Conservation (phyloP, 805 yeast species). For the Candida pseudoglaebosa region DNA sequence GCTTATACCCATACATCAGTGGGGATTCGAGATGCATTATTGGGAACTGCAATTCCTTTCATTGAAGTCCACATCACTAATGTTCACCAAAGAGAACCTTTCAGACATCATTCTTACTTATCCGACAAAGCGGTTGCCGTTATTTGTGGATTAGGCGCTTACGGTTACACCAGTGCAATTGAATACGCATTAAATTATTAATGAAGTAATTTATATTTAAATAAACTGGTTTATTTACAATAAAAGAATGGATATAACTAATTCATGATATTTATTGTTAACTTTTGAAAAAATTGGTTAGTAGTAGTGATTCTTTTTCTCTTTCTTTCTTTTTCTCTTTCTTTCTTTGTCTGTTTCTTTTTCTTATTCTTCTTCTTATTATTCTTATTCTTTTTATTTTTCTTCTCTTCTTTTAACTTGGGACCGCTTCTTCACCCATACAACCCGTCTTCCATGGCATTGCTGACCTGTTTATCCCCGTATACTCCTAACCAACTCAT, state of each 20-base stretch:
- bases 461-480: slow-evolving; percentile 66
- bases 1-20: slow-evolving; percentile 52
- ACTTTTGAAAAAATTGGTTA: too few relatives aligned
- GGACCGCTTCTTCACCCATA: slow-evolving; percentile 41
- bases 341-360: too few relatives aligned
- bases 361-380: too few relatives aligned
- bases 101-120: slow-evolving; percentile 47
- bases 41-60: slow-evolving; percentile 47
- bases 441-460: slow-evolving; percentile 73
- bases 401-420: too few relatives aligned
- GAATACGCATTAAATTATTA: slow-evolving; percentile 38
- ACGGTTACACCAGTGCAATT: slow-evolving; percentile 39
- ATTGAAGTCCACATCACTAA: slow-evolving; percentile 50
- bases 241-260: too few relatives aligned
- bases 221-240: too few relatives aligned
- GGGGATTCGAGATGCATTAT: slow-evolving; percentile 47
- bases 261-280: too few relatives aligned
- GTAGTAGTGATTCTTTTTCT: too few relatives aligned
- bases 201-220: too few relatives aligned
- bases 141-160: slow-evolving; percentile 39
- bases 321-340: too few relatives aligned
- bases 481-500: slow-evolving; percentile 82
- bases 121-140: slow-evolving; percentile 49
- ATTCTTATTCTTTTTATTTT: too few relatives aligned
- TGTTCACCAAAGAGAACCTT: slow-evolving; percentile 48